phyloP scores from a whole-genome alignment of 768 basidiomycete species.

The Saitozyma podzolica region DNA sequence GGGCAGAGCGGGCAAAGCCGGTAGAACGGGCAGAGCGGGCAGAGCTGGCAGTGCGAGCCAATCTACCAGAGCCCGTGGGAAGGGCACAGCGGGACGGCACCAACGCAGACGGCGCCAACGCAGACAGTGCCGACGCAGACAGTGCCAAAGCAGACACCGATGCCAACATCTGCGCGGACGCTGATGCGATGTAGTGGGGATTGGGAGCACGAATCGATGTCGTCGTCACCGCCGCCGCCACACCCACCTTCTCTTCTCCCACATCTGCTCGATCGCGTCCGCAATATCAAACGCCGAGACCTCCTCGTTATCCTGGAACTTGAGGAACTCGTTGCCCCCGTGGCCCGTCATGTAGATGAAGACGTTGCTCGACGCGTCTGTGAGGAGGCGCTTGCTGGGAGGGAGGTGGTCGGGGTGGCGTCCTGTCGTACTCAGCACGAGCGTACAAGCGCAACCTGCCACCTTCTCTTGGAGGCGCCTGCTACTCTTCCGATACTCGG shows the following conservation, averaged over 20 bases:
- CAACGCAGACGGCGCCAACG: too few species aligned
- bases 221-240: background rate
- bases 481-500: too few species aligned
- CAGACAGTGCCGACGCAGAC: too few species aligned
- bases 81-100: too few species aligned
- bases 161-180: too few species aligned
- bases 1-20: too few species aligned
- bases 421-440: slow-evolving; percentile 56
- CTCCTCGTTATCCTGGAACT: slow-evolving; percentile 98
- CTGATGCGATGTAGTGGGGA: too few species aligned
- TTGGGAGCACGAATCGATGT: too few species aligned
- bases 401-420: slow-evolving; percentile 81
- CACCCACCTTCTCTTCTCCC: slow-evolving; percentile 82
- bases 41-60: too few species aligned
- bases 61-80: too few species aligned
- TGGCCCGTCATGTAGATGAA: slow-evolving; percentile 99
- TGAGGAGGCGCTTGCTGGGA: slow-evolving; percentile 85
- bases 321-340: slow-evolving; percentile 96
- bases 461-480: background rate
- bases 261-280: slow-evolving; percentile 98
- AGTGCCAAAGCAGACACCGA: too few species aligned
- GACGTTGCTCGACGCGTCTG: slow-evolving; percentile 78
- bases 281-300: slow-evolving; percentile 96
- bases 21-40: background rate
- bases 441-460: background rate